Base-by-base conservation (phyloP, 2,329 filamentous ascomycete species). In the Cordyceps farinosa region DNA sequence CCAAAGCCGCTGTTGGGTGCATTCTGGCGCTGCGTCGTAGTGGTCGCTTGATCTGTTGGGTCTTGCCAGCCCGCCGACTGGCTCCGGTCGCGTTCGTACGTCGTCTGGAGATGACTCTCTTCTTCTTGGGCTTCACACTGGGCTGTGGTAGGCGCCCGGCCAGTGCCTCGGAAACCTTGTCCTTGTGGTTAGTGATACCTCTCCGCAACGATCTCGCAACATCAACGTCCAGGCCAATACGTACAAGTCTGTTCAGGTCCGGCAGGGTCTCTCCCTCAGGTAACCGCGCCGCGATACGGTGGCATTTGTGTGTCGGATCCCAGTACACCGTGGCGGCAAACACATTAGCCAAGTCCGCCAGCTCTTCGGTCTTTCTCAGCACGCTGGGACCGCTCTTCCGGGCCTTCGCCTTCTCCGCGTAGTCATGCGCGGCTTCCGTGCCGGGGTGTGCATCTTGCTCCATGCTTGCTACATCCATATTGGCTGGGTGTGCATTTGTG, bases 191-290 rank as follows among this genome's bases (percentile, higher is more conserved):
- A 45, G 44, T 15, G 22, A 22, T 27, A 27, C n/a, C 9, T 6
- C n/a, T 22, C 13, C 17, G 9, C 7, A 11, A 38, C 36, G 8
- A 38, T 10, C 2, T 9, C 36, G 8, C 36, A 45, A 32, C 11
- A 50, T 22, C 47, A 32, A 10, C 9, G 13, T 32, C 29, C 47
- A 17, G 22, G 1, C 17, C 32, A 42, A 15, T 44, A 44, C 38
- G 17, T 55, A 44, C 38, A 55, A 44, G 53, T 44, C 11, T 55
- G 27, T 55, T 55, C 22, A 55, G 15, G 53, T 55, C 38, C 22
- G 38, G 53, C 13, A 44, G 2, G 22, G 53, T 44, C 32, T 44
- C 36, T 7, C 53, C 38, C 6, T 55, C 13, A 22, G 53, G 53
- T 13, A 55, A 8, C 5, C 15, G 32, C 34, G 22, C 38, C 52